Base-by-base conservation (phyloP, 2,329 filamentous ascomycete genomes). In the Fusarium verrucosum region DNA sequence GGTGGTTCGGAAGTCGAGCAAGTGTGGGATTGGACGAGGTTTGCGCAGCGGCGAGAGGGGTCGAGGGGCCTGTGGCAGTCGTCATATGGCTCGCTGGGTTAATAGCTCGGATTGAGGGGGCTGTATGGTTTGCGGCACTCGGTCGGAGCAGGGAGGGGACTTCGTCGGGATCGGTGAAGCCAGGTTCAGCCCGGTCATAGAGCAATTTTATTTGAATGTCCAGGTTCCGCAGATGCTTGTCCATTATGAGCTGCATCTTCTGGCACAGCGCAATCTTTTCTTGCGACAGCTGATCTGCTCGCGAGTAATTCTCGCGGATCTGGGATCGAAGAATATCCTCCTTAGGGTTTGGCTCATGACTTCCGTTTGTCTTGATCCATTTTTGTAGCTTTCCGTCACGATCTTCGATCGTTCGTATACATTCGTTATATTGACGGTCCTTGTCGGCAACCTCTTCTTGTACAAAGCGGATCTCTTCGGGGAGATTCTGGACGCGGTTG, bases 371-470 rank as follows among this genome's bases (percentile, higher is more conserved):
- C 71, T 91, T 91, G 75, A 94, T 92, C 82, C 88, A 94, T 77
- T 91, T 92, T 74, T 96, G 92, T 36, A 95, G 87, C 72, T 88
- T 88, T 50, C 78, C 83, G 72, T 96, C 92, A 66, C 89, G 88
- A 57, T 90, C 87, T 36, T 87, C 85, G 72, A 94, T 92, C 65
- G 85, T 83, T 61, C 86, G 83, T 57, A 89, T 81, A 73, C 89
- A 89, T 43, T 92, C 88, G 72, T 86, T 82, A 68, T 92, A 90
- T 65, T 87, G 83, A 45, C 86, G 84, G 74, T 96, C 92, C 76
- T 94, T 94, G 74, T 91, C 89, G 72, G 88, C 83, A 64, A 94
- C 91, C 78, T 95, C 92, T 73, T 94, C 91, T 72, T 94, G 89
- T 62, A 94, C 84, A 79, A 94, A 93, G 19, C 89, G 88, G 58